These are phyloP conservation scores for Nicotiana attenuata DNA, from an alignment of 257 asterid genomes.

Conservation along the genomic window DNA sequence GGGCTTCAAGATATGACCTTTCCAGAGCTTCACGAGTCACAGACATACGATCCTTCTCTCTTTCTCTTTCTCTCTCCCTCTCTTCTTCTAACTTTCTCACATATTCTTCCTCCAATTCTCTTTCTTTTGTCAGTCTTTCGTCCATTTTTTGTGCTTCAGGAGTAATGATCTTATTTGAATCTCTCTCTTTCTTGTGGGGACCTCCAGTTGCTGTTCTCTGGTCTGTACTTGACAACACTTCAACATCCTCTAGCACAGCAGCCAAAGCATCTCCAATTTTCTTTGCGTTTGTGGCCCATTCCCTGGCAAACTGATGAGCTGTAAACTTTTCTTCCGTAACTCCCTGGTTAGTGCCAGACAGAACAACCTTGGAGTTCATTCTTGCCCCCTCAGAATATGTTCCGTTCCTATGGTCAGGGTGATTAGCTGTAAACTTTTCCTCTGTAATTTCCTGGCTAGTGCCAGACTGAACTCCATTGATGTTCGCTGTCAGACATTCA, in stretches of 20 bases:
- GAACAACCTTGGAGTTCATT: slow-evolving; percentile 16
- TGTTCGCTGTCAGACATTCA: slow-evolving; percentile 12
- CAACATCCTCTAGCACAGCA: slow-evolving; percentile 29
- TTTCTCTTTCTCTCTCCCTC: slow-evolving; percentile 89
- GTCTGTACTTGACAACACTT: slow-evolving; percentile 18
- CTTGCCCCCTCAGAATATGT: slow-evolving; percentile 19
- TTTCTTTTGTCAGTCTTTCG: slow-evolving; percentile 45
- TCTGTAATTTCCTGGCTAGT: slow-evolving; percentile 28
- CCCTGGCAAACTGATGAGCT: slow-evolving; percentile 26
- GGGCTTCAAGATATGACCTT: slow-evolving; percentile 58
- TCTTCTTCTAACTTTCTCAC: slow-evolving; percentile 69
- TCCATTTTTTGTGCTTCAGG: slow-evolving; percentile 33
- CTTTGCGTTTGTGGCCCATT: slow-evolving; percentile 35
- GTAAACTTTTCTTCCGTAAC: slow-evolving; percentile 25
- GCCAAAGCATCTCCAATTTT: slow-evolving; percentile 38
- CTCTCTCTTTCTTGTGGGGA: slow-evolving; percentile 32
- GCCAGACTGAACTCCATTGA: slow-evolving; percentile 19
- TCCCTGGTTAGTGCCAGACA: slow-evolving; percentile 29
- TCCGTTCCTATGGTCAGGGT: slow-evolving; percentile 21
- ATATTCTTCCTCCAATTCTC: slow-evolving; percentile 43
- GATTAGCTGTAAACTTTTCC: slow-evolving; percentile 27
- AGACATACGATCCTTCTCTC: slow-evolving; percentile 94
- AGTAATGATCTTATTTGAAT: slow-evolving; percentile 24
- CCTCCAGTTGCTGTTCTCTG: slow-evolving; percentile 30
- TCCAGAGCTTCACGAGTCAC: slow-evolving; percentile 62